Conservation (phyloP, 2,329 filamentous ascomycete genomes). For the Diaporthe destruens region DNA sequence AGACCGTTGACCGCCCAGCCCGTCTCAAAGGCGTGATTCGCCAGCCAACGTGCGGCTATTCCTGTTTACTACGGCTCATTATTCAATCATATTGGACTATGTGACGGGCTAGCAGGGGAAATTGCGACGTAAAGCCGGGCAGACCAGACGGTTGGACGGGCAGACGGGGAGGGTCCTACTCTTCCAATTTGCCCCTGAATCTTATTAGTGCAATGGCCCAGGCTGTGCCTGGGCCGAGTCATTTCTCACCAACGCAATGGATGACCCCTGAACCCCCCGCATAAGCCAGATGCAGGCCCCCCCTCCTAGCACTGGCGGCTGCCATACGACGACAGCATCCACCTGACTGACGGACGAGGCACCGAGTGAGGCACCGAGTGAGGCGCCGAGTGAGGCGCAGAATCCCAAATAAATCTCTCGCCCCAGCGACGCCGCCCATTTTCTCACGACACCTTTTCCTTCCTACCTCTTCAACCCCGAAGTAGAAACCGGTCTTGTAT, state of each 20-base stretch:
- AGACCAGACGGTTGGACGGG: neutral
- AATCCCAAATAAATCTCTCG: constrained; percentile 37
- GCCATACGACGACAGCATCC: constrained; percentile 25
- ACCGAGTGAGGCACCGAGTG: constrained; percentile 4
- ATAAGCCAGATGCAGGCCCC: constrained; percentile 16
- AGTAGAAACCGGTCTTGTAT: constrained; percentile 15
- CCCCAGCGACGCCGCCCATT: constrained; percentile 29
- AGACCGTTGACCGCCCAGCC: constrained; percentile 11
- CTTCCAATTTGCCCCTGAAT: constrained; percentile 38
- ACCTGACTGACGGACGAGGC: constrained; percentile 17
- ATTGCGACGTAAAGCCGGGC: constrained; percentile 29
- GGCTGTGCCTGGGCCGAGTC: constrained; percentile 31
- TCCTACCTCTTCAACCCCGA: constrained; percentile 12
- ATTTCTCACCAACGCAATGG: constrained; percentile 26
- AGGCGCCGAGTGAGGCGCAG: constrained; percentile 23
- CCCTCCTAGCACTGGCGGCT: neutral
- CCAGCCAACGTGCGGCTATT: constrained; percentile 15
- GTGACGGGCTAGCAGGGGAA: constrained; percentile 21
- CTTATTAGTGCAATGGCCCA: constrained; percentile 29
- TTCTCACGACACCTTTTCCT: constrained; percentile 1
- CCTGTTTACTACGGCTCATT: neutral
- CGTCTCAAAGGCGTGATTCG: constrained; percentile 23
- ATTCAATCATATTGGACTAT: constrained; percentile 30
- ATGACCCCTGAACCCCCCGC: constrained; percentile 31
- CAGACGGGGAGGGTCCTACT: constrained; percentile 29